phyloP scores from a whole-genome alignment of 169 alveolate genomes.

The Babesia bovis region DNA sequence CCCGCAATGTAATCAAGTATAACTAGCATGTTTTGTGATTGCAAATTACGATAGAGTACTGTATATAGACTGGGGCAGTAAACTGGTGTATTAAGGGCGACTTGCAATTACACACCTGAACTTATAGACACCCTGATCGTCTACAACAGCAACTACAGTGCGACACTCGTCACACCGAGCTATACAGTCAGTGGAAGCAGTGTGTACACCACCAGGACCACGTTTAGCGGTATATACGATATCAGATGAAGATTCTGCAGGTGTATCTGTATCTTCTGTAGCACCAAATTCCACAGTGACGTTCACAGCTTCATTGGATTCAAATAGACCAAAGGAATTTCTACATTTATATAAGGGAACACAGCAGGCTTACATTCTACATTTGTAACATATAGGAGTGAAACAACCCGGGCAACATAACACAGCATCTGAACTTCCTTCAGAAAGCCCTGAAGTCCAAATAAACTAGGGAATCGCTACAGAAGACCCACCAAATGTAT shows the following conservation, averaged over 20 bases:
- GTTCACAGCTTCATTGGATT: constrained; percentile 28
- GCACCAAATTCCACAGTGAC: constrained; percentile 4
- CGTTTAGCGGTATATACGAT: background rate
- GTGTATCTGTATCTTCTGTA: background rate
- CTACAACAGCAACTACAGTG: constrained; percentile 29
- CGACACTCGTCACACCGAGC: constrained; percentile 59
- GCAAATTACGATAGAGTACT: background rate
- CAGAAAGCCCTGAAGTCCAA: constrained; percentile 6
- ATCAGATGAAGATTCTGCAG: background rate
- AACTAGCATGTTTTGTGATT: background rate
- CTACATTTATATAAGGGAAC: constrained; percentile 1
- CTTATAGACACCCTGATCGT: constrained; percentile 16
- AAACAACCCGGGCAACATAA: constrained; percentile 64
- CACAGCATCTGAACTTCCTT: constrained; percentile 44
- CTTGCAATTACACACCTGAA: constrained; percentile 57
- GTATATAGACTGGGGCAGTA: constrained; percentile 13
- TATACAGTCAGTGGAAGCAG: background rate
- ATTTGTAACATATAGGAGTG: constrained; percentile 63
- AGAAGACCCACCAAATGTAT: constrained; percentile 47
- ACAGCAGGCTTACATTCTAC: constrained; percentile 26
- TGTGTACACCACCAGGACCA: background rate
- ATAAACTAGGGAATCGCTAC: background rate
- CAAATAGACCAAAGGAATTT: constrained; percentile 2
- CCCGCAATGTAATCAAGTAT: background rate
- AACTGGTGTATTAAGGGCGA: constrained; percentile 8